A percentile compares a stretch with the other conserved stretches of the same genome.
phyloP scores from a whole-genome alignment of 306 rosid species.

The Cyamopsis tetragonoloba region DNA sequence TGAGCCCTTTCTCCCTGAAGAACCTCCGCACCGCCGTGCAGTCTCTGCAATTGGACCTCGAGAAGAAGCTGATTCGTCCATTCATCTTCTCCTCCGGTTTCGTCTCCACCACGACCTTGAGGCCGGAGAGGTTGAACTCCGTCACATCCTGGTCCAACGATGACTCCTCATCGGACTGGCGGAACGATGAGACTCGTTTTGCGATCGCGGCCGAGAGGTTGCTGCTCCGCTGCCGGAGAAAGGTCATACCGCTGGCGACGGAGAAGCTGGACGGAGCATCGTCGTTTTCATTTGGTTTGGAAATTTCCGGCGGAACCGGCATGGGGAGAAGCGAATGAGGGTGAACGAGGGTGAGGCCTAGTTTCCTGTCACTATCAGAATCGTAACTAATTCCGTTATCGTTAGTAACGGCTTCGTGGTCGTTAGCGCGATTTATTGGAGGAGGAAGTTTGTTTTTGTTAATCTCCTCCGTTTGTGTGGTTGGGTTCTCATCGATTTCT shows the following conservation, averaged over 20 bases:
- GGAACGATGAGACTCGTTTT: conserved; percentile 54
- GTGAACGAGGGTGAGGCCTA: background rate
- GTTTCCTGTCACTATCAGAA: background rate
- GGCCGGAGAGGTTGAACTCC: conserved; percentile 65
- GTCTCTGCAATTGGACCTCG: conserved; percentile 79
- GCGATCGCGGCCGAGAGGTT: conserved; percentile 51
- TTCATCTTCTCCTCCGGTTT: conserved; percentile 42
- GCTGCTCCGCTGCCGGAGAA: conserved; percentile 59
- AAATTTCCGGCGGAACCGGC: conserved; percentile 60
- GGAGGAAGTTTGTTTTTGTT: background rate
- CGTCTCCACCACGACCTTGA: conserved; percentile 53
- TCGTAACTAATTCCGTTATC: background rate
- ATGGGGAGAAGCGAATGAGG: conserved; percentile 74
- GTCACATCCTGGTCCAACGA: conserved; percentile 20
- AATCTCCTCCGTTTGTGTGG: background rate
- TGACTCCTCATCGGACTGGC: conserved; percentile 23
- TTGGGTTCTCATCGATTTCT: conserved; percentile 17
- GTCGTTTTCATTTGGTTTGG: background rate
- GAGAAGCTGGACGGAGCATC: background rate
- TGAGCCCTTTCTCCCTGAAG: conserved; percentile 52
- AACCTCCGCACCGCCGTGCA: conserved; percentile 79
- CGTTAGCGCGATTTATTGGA: conserved; percentile 22
- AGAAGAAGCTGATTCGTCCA: conserved; percentile 85
- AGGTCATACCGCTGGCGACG: conserved; percentile 54
- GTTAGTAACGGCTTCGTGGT: background rate